Percentiles rank a stretch among this genome's conserved stretches.
These are phyloP conservation scores for Suaeda aralocaspica DNA, from an alignment of 148 eudicot species.

Conservation along the genomic window DNA sequence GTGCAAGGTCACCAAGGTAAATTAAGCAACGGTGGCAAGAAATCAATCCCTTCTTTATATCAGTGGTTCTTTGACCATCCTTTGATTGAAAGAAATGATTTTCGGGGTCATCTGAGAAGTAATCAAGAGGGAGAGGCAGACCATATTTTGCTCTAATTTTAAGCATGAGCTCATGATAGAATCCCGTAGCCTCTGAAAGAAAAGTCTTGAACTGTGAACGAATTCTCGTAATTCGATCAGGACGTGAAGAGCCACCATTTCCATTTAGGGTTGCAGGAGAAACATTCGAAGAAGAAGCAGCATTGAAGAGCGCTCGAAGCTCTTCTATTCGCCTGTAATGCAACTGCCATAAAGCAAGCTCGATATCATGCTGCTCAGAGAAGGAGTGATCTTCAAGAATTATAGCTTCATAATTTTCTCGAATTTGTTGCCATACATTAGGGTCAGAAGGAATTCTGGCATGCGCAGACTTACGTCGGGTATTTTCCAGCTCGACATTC, in stretches of 20 bases:
- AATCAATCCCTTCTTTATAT: conserved; percentile 62
- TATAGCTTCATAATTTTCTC: conserved; percentile 89
- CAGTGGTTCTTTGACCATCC: conserved; percentile 53
- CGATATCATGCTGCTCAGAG: conserved; percentile 78
- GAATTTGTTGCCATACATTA: conserved; percentile 78
- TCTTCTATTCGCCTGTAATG: conserved; percentile 89
- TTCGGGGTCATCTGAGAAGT: conserved; percentile 54
- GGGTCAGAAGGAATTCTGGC: conserved; percentile 67
- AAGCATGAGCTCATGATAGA: conserved; percentile 90
- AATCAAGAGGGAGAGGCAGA: conserved; percentile 57
- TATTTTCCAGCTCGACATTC: conserved; percentile 82
- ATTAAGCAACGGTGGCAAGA: conserved; percentile 93
- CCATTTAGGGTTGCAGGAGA: conserved; percentile 53
- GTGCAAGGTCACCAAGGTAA: conserved; percentile 95
- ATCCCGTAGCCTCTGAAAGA: conserved; percentile 92
- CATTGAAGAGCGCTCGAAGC: conserved; percentile 59
- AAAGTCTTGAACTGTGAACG: conserved; percentile 93
- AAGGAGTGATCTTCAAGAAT: conserved; percentile 85
- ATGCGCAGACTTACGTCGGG: conserved; percentile 59
- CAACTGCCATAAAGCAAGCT: conserved; percentile 89
- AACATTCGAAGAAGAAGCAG: conserved; percentile 49
- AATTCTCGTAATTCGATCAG: conserved; percentile 59
- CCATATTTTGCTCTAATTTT: conserved; percentile 83
- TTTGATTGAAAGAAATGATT: conserved; percentile 36
- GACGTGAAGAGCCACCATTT: conserved; percentile 49